Conservation (phyloP, 768 basidiomycete species). For the Plicaturopsis crispa region DNA sequence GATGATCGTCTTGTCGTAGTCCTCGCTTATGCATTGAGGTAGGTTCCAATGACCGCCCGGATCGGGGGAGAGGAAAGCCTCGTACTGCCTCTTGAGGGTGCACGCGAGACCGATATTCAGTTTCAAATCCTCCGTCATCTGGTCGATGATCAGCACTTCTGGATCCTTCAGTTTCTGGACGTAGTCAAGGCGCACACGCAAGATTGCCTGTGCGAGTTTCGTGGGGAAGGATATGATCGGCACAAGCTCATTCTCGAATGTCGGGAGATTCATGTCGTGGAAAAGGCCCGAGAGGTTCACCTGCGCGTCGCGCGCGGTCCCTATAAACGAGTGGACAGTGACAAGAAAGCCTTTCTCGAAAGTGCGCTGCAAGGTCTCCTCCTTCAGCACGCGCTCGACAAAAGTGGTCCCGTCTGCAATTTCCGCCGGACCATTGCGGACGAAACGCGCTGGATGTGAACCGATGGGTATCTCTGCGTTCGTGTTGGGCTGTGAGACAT, state of each 20-base stretch:
- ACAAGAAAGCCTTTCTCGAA: slow-evolving; percentile 88
- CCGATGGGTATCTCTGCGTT: slow-evolving; percentile 47
- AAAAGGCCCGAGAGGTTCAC: slow-evolving; percentile 72
- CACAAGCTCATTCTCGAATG: slow-evolving; percentile 82
- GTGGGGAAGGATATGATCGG: slow-evolving; percentile 96
- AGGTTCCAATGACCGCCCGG: slow-evolving; percentile 83
- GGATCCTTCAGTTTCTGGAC: slow-evolving; percentile 85
- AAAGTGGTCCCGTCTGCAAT: slow-evolving; percentile 73
- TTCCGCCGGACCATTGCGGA: slow-evolving; percentile 30
- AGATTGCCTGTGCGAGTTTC: slow-evolving; percentile 83
- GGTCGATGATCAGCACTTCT: slow-evolving; percentile 85
- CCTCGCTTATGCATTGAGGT: slow-evolving; percentile 80
- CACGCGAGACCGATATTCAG: slow-evolving; percentile 88
- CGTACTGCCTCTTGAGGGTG: slow-evolving; percentile 91
- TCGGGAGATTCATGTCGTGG: slow-evolving; percentile 84
- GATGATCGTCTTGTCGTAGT: slow-evolving; percentile 85
- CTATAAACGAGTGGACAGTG: slow-evolving; percentile 82
- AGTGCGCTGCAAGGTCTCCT: slow-evolving; percentile 90
- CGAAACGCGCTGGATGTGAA: slow-evolving; percentile 20
- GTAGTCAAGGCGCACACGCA: slow-evolving; percentile 85
- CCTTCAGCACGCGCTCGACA: slow-evolving; percentile 89
- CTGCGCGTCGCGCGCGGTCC: slow-evolving; percentile 80
- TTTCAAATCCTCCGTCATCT: slow-evolving; percentile 89
- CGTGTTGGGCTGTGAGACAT: slow-evolving; percentile 77
- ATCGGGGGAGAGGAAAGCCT: slow-evolving; percentile 85